phyloP scores from a whole-genome alignment of 129 eudicot species.

The Flaveria trinervia region DNA sequence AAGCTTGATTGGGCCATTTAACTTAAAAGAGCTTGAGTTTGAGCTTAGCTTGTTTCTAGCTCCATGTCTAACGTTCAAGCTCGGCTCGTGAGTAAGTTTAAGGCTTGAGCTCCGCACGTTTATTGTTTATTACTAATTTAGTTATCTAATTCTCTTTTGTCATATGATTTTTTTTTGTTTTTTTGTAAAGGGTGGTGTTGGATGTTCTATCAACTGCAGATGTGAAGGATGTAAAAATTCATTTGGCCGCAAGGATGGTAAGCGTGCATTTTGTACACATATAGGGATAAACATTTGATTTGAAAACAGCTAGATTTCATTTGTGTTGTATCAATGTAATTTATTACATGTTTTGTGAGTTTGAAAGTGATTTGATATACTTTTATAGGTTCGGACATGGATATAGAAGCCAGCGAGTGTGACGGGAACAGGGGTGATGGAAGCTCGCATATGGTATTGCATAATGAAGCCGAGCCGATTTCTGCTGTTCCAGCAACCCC shows the following conservation, averaged over 20 bases:
- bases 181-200: slow-evolving; percentile 16
- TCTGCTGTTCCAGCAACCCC: slow-evolving; percentile 73
- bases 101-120: not conserved
- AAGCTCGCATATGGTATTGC: slow-evolving; percentile 35
- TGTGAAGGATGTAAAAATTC: slow-evolving; percentile 18
- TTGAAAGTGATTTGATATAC: not conserved
- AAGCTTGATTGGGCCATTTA: not conserved
- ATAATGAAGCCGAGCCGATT: slow-evolving; percentile 44
- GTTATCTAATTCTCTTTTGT: not conserved
- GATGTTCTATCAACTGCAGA: slow-evolving; percentile 19
- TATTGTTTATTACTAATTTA: not conserved
- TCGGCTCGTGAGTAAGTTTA: too few species aligned
- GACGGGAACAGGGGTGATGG: slow-evolving; percentile 45
- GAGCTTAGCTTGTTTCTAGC: not conserved
- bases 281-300: too few species aligned
- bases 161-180: not conserved
- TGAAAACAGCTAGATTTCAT: not conserved
- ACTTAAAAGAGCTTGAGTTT: not conserved
- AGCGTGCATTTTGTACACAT: not conserved
- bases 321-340: not conserved
- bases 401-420: slow-evolving; percentile 52
- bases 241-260: slow-evolving; percentile 22
- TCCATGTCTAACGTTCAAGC: too few species aligned
- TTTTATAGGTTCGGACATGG: slow-evolving; percentile 56
- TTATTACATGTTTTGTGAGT: not conserved